Evolutionary conservation across 768 basidiomycete species (phyloP), one percentile per base, ranked within the genome.

Genomic region (Piloderma croceum): DNA sequence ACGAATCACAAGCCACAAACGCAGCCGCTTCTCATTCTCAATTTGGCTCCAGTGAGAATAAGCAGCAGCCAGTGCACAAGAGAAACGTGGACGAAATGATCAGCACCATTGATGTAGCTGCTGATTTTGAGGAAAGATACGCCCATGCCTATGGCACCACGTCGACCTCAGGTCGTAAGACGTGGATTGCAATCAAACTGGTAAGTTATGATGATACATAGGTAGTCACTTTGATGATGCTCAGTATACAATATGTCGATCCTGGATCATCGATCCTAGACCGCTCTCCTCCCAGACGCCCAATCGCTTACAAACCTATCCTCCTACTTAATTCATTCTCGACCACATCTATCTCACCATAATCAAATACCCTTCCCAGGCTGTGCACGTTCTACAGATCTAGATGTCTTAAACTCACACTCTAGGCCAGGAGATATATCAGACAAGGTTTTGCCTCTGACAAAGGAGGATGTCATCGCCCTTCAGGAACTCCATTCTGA

Each of bases 111-210:
- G 79, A 91, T 44, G 76, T 83, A 5, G 82, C 82, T 1, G 91
- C 83, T 6, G 77, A 83, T 45, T 91, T 90, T 52, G 90, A 96
- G 55, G 79, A 81, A 21, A 49, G 53, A 38, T 50, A 62, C 22
- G 59, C 54, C 1, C n/a, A n/a, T n/a, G n/a, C n/a, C n/a, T n/a
- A n/a, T n/a, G n/a, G n/a, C n/a, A n/a, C n/a, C n/a, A n/a, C n/a
- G n/a, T n/a, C n/a, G n/a, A n/a, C n/a, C n/a, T n/a, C 43, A 4
- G 73, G 73, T 5, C 65, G 83, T 18, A 69, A 76, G 46, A 89
- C 85, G 0, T 90, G 87, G 79, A 81, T 94, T 17, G 89, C 91
- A 1, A 61, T 94, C 18, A 94, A 94, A 61, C 66, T 93, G 43
- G 86, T 83, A 47, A 44, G 81, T 51, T 12, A 23, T 21, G 24